These are phyloP conservation scores for Pycnococcus provasolii DNA, from an alignment of 139 green algal genomes.

Conservation along the genomic window DNA sequence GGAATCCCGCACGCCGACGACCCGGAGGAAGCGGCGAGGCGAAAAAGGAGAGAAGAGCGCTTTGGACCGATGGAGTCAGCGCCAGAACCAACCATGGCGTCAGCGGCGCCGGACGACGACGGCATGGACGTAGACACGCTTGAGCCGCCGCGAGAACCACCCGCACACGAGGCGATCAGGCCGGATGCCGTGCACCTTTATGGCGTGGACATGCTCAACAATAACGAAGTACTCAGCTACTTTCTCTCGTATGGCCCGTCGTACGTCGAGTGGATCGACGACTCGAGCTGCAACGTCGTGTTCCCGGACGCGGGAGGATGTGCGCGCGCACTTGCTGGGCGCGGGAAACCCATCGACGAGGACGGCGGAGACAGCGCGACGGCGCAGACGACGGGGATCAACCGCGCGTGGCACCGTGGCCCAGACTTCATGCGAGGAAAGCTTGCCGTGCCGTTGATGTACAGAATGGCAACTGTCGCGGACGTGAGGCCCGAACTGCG, in stretches of 20 bases:
- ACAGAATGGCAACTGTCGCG: constrained; percentile 9
- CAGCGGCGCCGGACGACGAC: not conserved
- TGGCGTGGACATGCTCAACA: not conserved
- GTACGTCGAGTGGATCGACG: constrained; percentile 24
- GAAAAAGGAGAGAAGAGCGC: too few relatives aligned
- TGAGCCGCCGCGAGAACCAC: not conserved
- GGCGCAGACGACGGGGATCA: not conserved
- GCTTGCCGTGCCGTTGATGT: not conserved
- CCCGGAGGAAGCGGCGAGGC: not conserved
- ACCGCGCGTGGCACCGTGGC: constrained; percentile 10
- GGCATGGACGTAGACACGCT: not conserved
- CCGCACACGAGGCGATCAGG: not conserved
- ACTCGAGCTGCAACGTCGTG: constrained; percentile 14
- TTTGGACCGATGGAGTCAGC: too few relatives aligned
- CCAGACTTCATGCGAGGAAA: not conserved
- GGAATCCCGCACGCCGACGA: not conserved
- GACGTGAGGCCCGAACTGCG: constrained; percentile 11
- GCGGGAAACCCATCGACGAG: constrained; percentile 7
- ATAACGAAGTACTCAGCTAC: constrained; percentile 1
- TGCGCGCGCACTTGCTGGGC: not conserved
- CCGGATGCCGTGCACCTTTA: constrained; percentile 4
- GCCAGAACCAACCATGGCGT: not conserved
- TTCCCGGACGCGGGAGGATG: constrained; percentile 1
- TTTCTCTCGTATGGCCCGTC: constrained; percentile 8
- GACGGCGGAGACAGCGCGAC: not conserved